Conservation (phyloP, 78 protist species). For the Cavenderia fasciculata region DNA sequence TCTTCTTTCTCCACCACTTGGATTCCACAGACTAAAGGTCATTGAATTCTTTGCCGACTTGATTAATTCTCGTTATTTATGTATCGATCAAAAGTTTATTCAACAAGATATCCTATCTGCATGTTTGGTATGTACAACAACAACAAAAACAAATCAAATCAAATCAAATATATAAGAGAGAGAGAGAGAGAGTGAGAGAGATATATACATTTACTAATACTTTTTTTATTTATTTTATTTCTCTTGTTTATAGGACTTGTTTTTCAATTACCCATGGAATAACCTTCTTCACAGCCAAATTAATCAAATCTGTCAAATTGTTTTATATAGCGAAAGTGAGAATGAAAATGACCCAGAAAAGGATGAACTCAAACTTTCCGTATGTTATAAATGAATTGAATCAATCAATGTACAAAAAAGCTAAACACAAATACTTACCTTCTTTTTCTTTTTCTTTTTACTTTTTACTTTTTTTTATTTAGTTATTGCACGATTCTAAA, state of each 20-base stretch:
- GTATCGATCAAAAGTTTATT: slow-evolving; percentile 77
- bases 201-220: not conserved
- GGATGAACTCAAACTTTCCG: slow-evolving; percentile 52
- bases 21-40: slow-evolving; percentile 77
- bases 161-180: too few relatives aligned
- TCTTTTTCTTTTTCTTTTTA: not conserved
- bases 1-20: slow-evolving; percentile 72
- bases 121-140: slow-evolving; percentile 69
- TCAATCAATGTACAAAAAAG: not conserved
- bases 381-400: not conserved
- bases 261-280: slow-evolving; percentile 79
- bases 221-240: not conserved
- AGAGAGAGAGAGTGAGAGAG: not conserved
- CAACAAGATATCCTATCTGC: slow-evolving; percentile 65
- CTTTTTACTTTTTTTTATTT: not conserved
- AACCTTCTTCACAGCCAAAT: slow-evolving; percentile 77
- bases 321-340: slow-evolving; percentile 73
- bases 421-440: not conserved
- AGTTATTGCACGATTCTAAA: slow-evolving; percentile 39
- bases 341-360: too few relatives aligned
- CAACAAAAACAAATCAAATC: too few relatives aligned
- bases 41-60: slow-evolving; percentile 80
- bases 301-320: slow-evolving; percentile 68
- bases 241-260: slow-evolving; percentile 38
- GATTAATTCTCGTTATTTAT: slow-evolving; percentile 77